These are phyloP conservation scores for Mycena vitilis DNA, from an alignment of 768 basidiomycete genomes.

Conservation along the genomic window DNA sequence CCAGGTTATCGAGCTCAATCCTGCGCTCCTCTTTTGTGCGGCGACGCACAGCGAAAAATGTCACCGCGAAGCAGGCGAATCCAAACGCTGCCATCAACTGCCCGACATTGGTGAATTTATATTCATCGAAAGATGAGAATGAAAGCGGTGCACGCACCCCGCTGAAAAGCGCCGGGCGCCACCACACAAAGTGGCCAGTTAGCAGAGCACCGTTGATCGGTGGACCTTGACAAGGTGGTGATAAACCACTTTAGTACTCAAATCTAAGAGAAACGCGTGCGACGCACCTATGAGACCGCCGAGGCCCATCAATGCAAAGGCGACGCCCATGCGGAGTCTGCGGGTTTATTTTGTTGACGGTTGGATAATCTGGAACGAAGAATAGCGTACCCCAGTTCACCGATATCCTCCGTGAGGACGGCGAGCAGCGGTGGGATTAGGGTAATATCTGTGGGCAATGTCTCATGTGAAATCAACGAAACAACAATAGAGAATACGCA, in stretches of 20 bases:
- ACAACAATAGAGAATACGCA: conserved; percentile 36
- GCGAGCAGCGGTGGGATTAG: conserved; percentile 47
- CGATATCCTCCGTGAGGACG: conserved; percentile 43
- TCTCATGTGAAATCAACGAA: neutral
- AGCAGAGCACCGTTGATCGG: conserved; percentile 54
- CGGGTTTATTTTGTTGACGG: neutral
- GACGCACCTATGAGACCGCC: conserved; percentile 1
- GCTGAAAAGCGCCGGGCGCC: conserved; percentile 53
- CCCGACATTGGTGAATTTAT: no score
- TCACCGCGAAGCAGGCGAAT: no score
- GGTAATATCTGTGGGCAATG: conserved; percentile 41
- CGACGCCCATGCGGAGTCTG: conserved; percentile 42
- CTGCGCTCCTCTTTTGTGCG: no score
- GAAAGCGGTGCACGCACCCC: conserved; percentile 31
- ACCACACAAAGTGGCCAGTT: conserved; percentile 48
- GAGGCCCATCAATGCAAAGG: conserved; percentile 32
- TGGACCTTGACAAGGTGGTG: conserved; percentile 41
- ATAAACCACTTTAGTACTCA: neutral
- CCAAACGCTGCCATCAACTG: no score
- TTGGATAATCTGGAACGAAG: neutral
- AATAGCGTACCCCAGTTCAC: conserved; percentile 50
- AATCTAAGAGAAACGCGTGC: neutral
- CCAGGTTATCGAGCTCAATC: no score
- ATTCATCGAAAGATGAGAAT: no score
- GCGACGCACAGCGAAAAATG: no score